Percentiles rank a stretch among this genome's conserved stretches.
phyloP scores from a whole-genome alignment of 108 stramenopile species.

The Nitzschia sp. region DNA sequence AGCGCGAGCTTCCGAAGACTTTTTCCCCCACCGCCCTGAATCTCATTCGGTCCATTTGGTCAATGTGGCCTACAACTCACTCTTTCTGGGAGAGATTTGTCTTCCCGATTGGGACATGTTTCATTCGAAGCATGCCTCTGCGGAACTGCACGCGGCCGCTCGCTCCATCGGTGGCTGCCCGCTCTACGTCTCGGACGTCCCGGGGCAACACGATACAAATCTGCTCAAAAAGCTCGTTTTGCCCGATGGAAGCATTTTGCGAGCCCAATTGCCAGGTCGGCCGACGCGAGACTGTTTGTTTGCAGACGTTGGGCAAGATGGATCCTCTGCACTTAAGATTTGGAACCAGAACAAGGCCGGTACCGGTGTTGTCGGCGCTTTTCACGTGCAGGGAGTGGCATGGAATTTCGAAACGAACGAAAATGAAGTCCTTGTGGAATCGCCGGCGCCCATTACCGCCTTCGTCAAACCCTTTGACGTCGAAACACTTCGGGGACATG shows the following conservation, averaged over 20 bases:
- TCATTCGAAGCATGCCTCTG: slow-evolving; percentile 50
- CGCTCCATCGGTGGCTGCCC: slow-evolving; percentile 63
- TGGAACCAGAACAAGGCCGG: slow-evolving; percentile 37
- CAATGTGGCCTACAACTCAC: slow-evolving; percentile 62
- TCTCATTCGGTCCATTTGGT: slow-evolving; percentile 60
- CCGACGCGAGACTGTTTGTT: slow-evolving; percentile 45
- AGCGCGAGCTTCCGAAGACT: slow-evolving; percentile 59
- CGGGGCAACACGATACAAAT: slow-evolving; percentile 36
- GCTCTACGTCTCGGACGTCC: slow-evolving; percentile 67
- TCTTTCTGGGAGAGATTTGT: slow-evolving; percentile 55
- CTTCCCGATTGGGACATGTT: slow-evolving; percentile 85
- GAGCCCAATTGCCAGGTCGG: slow-evolving; percentile 33
- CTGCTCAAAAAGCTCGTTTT: slow-evolving; percentile 40
- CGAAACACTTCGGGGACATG: slow-evolving; percentile 12
- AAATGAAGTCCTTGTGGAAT: slow-evolving; percentile 30
- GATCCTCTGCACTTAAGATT: slow-evolving; percentile 37
- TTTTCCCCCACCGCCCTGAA: slow-evolving; percentile 51
- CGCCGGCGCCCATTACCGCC: slow-evolving; percentile 22
- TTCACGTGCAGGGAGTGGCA: slow-evolving; percentile 48
- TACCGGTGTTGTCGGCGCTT: slow-evolving; percentile 42
- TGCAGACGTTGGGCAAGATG: slow-evolving; percentile 44
- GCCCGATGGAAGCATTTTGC: slow-evolving; percentile 44
- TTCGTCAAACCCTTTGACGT: slow-evolving; percentile 25
- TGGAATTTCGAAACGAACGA: slow-evolving; percentile 48
- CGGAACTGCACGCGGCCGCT: slow-evolving; percentile 60